phyloP scores from a whole-genome alignment of 257 asterid genomes.

The Scutellaria baicalensis region DNA sequence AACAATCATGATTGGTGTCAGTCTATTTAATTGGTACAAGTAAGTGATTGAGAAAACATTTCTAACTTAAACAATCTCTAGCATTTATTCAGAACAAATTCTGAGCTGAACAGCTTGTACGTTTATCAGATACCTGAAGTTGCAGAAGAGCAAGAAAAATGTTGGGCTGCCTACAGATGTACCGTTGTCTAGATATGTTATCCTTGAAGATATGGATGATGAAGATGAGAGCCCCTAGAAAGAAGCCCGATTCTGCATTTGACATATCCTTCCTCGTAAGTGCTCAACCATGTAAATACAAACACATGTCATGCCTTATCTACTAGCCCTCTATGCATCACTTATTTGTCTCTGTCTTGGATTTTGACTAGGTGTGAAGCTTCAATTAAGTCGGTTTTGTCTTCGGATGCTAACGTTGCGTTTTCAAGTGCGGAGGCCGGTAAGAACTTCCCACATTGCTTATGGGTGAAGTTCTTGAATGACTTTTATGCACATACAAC shows the following conservation, averaged over 20 bases:
- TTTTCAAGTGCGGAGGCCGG: background rate
- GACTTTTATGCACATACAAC: background rate
- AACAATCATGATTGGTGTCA: conserved; percentile 77
- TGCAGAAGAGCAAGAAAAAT: conserved; percentile 39
- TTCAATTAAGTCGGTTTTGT: background rate
- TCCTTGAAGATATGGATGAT: conserved; percentile 59
- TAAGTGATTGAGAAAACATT: conserved; percentile 35
- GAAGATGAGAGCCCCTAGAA: conserved; percentile 30
- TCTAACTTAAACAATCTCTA: too few relatives aligned
- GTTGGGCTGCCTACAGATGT: conserved; percentile 19
- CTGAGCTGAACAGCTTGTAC: background rate
- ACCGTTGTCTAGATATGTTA: conserved; percentile 45
- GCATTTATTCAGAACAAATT: background rate
- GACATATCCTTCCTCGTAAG: conserved; percentile 15
- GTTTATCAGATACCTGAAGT: conserved; percentile 40
- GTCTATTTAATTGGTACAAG: conserved; percentile 95
- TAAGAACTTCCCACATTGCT: background rate
- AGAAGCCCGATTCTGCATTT: conserved; percentile 13
- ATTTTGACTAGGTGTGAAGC: background rate
- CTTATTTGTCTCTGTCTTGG: background rate
- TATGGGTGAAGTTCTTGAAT: background rate
- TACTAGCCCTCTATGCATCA: background rate
- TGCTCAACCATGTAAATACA: too few relatives aligned
- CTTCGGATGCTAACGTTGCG: background rate
- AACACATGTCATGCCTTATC: background rate